Evolutionary conservation across 768 basidiomycete genomes (phyloP).

Genomic region (Sutorius australiensis): DNA sequence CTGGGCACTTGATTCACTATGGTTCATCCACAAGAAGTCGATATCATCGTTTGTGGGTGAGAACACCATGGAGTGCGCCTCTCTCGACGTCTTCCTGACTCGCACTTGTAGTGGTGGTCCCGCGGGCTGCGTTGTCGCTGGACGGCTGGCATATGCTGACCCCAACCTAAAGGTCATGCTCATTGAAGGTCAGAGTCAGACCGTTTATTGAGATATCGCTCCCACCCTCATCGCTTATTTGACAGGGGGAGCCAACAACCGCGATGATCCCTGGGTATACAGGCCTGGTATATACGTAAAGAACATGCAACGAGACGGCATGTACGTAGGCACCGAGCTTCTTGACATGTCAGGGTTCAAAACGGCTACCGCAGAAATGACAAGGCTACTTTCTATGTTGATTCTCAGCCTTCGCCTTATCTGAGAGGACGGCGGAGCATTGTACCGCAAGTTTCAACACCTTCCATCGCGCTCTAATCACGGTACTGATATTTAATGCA

Average conservation of each 20-base stretch:
- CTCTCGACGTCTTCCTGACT: slow-evolving; percentile 3
- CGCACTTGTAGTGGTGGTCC: slow-evolving; percentile 48
- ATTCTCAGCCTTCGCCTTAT: slow-evolving; percentile 53
- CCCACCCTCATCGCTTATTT: neutral
- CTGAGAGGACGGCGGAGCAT: slow-evolving; percentile 63
- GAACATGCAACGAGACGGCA: slow-evolving; percentile 69
- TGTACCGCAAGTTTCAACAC: slow-evolving; percentile 51
- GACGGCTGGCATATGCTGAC: slow-evolving; percentile 67
- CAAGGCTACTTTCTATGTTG: slow-evolving; percentile 69
- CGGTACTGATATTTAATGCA: slow-evolving; percentile 19
- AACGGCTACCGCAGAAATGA: slow-evolving; percentile 49
- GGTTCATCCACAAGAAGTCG: slow-evolving; percentile 66
- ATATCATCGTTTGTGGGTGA: slow-evolving; percentile 62
- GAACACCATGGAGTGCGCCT: neutral
- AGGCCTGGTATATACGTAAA: slow-evolving; percentile 64
- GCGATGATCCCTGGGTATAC: slow-evolving; percentile 74
- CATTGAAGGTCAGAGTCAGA: slow-evolving; percentile 56
- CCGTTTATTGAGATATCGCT: neutral
- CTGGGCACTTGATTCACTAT: slow-evolving; percentile 18
- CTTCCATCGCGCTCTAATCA: neutral
- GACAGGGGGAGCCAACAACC: slow-evolving; percentile 63
- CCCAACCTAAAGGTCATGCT: slow-evolving; percentile 73
- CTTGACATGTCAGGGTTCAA: neutral
- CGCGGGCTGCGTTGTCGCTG: slow-evolving; percentile 64
- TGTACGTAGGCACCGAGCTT: slow-evolving; percentile 40